A percentile compares a stretch with the other conserved stretches of the same genome.
Evolutionary conservation across 306 rosid species (phyloP).

Genomic region (Canavalia gladiata): DNA sequence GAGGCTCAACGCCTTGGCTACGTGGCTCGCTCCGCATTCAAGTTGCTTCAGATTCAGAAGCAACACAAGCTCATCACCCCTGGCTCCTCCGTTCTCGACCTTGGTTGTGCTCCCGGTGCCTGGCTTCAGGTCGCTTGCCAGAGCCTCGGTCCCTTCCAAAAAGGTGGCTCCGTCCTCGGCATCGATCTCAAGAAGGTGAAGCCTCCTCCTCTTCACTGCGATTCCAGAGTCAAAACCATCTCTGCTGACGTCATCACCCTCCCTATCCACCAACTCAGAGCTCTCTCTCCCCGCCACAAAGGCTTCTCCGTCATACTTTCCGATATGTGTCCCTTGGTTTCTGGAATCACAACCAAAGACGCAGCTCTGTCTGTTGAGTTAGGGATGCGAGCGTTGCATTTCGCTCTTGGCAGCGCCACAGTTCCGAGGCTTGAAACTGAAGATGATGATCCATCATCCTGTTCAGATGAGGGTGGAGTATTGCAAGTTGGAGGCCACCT

Average conservation of each 20-base stretch:
- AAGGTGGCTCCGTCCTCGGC: constrained; percentile 82
- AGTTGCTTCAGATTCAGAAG: constrained; percentile 87
- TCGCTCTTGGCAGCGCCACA: constrained; percentile 77
- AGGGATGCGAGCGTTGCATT: constrained; percentile 81
- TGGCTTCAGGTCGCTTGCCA: constrained; percentile 99
- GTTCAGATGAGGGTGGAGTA: constrained; percentile 58
- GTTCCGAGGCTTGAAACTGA: constrained; percentile 36
- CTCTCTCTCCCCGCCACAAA: constrained; percentile 71
- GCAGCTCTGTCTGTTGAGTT: constrained; percentile 82
- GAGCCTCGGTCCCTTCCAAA: constrained; percentile 76
- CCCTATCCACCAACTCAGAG: constrained; percentile 57
- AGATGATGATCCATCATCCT: constrained; percentile 27
- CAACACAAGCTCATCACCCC: constrained; percentile 72
- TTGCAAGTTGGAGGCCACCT: constrained; percentile 80
- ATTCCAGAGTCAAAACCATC: constrained; percentile 78
- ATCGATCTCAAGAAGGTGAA: constrained; percentile 92
- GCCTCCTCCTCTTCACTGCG: constrained; percentile 80
- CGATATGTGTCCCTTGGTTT: constrained; percentile 89
- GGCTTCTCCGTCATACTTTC: constrained; percentile 88
- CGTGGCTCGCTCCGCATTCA: constrained; percentile 96
- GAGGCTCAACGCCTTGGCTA: constrained; percentile 98
- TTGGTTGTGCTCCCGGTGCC: constrained; percentile 97
- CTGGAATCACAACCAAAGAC: constrained; percentile 89
- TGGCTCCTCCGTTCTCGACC: constrained; percentile 82
- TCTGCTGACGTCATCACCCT: constrained; percentile 82